Base-by-base conservation (phyloP, 2,329 filamentous ascomycete species). In the Exserohilum rostratum region DNA sequence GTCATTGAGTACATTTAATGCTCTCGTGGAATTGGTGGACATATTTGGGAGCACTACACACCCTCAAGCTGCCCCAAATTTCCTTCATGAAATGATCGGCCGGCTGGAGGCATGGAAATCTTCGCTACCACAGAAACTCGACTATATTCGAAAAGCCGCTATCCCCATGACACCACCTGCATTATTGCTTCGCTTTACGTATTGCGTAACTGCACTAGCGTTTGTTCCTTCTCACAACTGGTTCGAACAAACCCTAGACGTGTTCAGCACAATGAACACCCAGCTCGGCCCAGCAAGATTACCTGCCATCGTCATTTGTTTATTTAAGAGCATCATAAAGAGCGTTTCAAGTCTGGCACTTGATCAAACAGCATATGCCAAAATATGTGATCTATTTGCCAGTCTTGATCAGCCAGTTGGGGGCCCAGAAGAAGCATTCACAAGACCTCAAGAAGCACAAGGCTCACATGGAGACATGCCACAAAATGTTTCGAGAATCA, bases 1-100 rank as follows among this genome's bases (percentile, higher is more conserved):
- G 37, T 74, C 77, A 2, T 65, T 82, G 25, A 85, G 82, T 63
- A 82, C 79, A 6, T 83, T 85, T 66, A 85, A 85, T 58, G 73
- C 76, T 25, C 70, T 85, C 9, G 64, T 82, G 0, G 60, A 67
- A n/a, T 27, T 73, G n/a, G 47, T 67, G 5, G 64, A 66, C 27
- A 62, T 73, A 22, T 52, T 72, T 1, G 60, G 59, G 13, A 43
- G 53, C 15, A 55, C 56, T 12, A 44, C 47, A 22, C 51, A 40
- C 29, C 34, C 64, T 48, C 44, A 63, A 42, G 49, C 53, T 60
- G 47, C 58, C 55, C 65, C 48, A 12, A 65, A 64, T 12, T 67
- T 66, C 22, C 68, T 73, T 27, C 57, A 75, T 13, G 74, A 73
- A 35, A 71, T 72, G 34, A 72, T 76, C 47, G 73, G 73, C 20